Percentiles rank a stretch among this genome's conserved stretches.
Evolutionary conservation across 2,329 filamentous ascomycete genomes (phyloP).

Genomic region (Nothophaeocryptopus gaeumannii): DNA sequence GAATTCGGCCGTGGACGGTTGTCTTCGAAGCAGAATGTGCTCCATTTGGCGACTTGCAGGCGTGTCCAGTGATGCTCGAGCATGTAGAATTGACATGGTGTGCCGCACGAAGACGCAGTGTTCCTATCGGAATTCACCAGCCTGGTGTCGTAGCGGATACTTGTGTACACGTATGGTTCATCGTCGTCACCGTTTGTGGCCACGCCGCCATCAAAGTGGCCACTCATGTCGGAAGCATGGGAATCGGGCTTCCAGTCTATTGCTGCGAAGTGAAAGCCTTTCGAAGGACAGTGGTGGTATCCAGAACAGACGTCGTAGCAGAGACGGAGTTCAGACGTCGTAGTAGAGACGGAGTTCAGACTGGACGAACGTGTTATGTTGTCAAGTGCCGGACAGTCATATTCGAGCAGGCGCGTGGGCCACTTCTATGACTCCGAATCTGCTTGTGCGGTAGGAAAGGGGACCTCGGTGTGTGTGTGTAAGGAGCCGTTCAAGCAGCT

Average conservation of each 20-base stretch:
- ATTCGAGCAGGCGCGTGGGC: too few species aligned
- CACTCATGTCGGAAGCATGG: slow-evolving; percentile 20
- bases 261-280: neutral
- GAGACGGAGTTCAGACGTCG: too few species aligned
- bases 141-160: slow-evolving; percentile 60
- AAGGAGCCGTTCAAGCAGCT: too few species aligned
- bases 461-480: too few species aligned
- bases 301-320: too few species aligned
- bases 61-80: slow-evolving; percentile 41
- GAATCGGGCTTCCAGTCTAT: too few species aligned
- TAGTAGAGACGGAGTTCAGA: too few species aligned
- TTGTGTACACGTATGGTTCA: slow-evolving; percentile 24
- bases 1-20: slow-evolving; percentile 59
- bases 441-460: too few species aligned
- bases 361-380: too few species aligned
- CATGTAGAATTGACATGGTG: slow-evolving; percentile 38
- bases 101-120: slow-evolving; percentile 30
- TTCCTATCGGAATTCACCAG: slow-evolving; percentile 43
- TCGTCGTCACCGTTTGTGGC: slow-evolving; percentile 9
- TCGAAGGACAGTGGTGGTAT: neutral
- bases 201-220: slow-evolving; percentile 17
- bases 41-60: slow-evolving; percentile 46
- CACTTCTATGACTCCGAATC: too few species aligned
- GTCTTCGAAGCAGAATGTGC: slow-evolving; percentile 65
- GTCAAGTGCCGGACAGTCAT: too few species aligned